A percentile compares a stretch with the other conserved stretches of the same genome.
Conservation (phyloP, 345 rosid species). For the Camelina hispida region DNA sequence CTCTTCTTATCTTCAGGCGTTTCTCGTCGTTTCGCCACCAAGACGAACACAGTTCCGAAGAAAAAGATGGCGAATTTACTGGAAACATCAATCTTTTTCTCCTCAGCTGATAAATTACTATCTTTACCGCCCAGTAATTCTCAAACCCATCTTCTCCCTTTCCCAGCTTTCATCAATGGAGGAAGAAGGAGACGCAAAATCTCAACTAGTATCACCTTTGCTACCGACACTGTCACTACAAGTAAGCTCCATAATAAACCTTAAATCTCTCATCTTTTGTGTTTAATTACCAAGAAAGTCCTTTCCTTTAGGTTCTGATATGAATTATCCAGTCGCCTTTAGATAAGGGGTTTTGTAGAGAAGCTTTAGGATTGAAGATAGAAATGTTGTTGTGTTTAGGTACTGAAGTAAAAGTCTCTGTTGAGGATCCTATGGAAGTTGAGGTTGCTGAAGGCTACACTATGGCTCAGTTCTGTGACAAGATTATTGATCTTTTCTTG, state of each 20-base stretch:
- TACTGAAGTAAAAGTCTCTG: slow-evolving; percentile 48
- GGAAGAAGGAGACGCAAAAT: slow-evolving; percentile 32
- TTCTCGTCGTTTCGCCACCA: slow-evolving; percentile 5
- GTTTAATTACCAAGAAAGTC: slow-evolving; percentile 2
- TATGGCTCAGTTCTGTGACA: slow-evolving; percentile 77
- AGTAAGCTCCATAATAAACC: slow-evolving; percentile 18
- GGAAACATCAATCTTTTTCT: slow-evolving; percentile 38
- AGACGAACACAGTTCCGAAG: neutral
- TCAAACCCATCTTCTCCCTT: slow-evolving; percentile 35
- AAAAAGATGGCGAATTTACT: slow-evolving; percentile 46
- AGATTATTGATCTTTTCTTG: slow-evolving; percentile 74
- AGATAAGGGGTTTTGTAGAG: neutral
- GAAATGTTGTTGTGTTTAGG: slow-evolving; percentile 47
- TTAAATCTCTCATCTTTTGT: slow-evolving; percentile 12
- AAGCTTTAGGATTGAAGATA: neutral
- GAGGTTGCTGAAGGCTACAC: slow-evolving; percentile 79
- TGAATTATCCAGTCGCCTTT: neutral
- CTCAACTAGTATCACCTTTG: slow-evolving; percentile 27
- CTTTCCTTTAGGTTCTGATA: neutral
- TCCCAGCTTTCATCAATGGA: slow-evolving; percentile 34
- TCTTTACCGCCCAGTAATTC: slow-evolving; percentile 17
- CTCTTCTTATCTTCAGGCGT: slow-evolving; percentile 34
- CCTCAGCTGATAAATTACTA: slow-evolving; percentile 40
- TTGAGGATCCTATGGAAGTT: slow-evolving; percentile 55
- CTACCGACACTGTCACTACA: slow-evolving; percentile 40